phyloP scores from a whole-genome alignment of 2,329 filamentous ascomycete species.

The Fusarium sp. region DNA sequence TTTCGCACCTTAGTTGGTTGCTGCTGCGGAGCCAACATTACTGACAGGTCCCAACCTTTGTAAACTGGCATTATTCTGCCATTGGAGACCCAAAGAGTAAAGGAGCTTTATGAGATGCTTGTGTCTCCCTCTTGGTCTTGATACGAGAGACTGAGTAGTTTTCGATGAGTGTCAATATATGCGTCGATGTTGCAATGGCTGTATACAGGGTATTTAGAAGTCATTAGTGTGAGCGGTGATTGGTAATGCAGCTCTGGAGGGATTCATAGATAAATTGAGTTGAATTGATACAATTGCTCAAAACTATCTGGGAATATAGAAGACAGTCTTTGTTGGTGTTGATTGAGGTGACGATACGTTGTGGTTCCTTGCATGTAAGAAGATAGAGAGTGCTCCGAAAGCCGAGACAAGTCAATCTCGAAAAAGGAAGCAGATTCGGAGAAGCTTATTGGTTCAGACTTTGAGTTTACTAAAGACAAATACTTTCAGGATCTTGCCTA shows the following conservation, averaged over 20 bases:
- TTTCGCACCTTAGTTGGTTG: neutral
- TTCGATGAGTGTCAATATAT: neutral
- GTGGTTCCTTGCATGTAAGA: neutral
- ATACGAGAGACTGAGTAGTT: neutral
- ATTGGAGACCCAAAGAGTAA: neutral
- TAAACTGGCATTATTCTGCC: too few species aligned
- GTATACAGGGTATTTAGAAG: neutral
- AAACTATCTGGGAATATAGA: neutral
- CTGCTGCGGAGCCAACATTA: neutral
- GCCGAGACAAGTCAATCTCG: neutral
- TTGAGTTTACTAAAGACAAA: neutral
- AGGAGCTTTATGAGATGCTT: rapidly evolving
- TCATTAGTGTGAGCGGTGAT: neutral
- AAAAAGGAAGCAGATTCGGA: neutral
- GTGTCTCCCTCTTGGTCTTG: too few species aligned
- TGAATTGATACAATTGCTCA: neutral
- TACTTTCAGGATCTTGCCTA: neutral
- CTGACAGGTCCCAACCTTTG: neutral
- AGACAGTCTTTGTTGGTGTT: neutral
- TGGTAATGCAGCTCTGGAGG: neutral
- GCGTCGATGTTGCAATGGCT: neutral
- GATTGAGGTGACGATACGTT: neutral
- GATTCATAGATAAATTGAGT: neutral
- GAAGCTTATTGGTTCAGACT: neutral
- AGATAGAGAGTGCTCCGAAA: neutral